Evolutionary conservation across 352 stramenopile species (phyloP).

Genomic region (Ophiocytium majus): DNA sequence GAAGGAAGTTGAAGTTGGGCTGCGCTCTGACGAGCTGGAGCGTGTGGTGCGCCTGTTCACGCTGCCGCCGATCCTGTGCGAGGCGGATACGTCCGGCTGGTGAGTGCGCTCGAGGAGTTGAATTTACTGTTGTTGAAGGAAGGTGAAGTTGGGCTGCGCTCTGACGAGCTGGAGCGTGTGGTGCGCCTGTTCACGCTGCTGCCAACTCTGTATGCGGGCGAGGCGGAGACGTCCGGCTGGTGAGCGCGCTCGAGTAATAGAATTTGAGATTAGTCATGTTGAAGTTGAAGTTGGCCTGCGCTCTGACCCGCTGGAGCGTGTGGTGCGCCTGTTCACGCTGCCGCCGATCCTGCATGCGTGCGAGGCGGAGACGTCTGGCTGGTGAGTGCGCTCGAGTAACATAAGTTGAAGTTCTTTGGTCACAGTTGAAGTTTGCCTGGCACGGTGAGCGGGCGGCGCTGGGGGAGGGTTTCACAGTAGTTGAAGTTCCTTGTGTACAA

Average conservation of each 20-base stretch:
- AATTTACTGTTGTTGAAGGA: too few relatives aligned
- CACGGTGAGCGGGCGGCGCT: constrained; percentile 34
- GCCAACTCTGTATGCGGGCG: constrained; percentile 42
- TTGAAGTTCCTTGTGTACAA: too few relatives aligned
- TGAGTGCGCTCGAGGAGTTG: constrained; percentile 19
- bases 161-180: constrained; percentile 42
- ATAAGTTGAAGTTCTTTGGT: too few relatives aligned
- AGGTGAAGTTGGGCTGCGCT: too few relatives aligned
- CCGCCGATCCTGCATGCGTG: constrained; percentile 51
- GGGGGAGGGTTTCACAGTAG: constrained; percentile 33
- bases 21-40: constrained; percentile 43
- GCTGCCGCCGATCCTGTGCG: constrained; percentile 46
- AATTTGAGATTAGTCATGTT: too few relatives aligned
- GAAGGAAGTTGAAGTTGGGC: too few relatives aligned
- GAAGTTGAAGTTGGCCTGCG: too few relatives aligned
- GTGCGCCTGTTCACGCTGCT: constrained; percentile 36
- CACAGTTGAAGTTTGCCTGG: too few relatives aligned
- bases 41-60: constrained; percentile 41
- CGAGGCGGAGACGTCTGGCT: constrained; percentile 41
- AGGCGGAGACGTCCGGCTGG: constrained; percentile 44
- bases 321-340: constrained; percentile 40
- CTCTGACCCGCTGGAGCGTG: constrained; percentile 39
- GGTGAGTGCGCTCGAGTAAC: constrained; percentile 27
- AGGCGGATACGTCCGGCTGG: constrained; percentile 45
- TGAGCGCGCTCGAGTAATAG: constrained; percentile 4